Percentiles rank a stretch among this genome's conserved stretches.
These are phyloP conservation scores for Colletotrichum sp. DNA, from an alignment of 2,329 filamentous ascomycete genomes.

Conservation along the genomic window DNA sequence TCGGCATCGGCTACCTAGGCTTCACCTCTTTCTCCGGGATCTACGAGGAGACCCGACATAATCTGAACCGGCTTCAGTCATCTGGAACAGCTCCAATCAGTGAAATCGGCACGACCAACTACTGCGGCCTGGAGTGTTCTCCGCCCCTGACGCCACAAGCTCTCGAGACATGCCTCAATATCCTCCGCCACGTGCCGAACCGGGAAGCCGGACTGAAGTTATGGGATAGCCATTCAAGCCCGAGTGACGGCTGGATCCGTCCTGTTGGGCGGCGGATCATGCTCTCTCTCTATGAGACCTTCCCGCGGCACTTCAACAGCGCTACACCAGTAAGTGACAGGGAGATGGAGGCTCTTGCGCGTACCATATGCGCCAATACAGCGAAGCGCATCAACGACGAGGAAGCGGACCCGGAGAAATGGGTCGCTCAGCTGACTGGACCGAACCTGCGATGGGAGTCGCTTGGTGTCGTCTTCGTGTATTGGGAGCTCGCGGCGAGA, in stretches of 20 bases:
- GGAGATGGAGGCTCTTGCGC: slow-evolving; percentile 40
- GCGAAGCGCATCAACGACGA: slow-evolving; percentile 38
- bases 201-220: slow-evolving; percentile 24
- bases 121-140: slow-evolving; percentile 4
- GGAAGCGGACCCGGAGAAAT: slow-evolving; percentile 36
- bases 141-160: slow-evolving; percentile 10
- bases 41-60: slow-evolving; percentile 46
- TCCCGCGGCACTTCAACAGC: slow-evolving; percentile 23
- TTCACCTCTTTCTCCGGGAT: slow-evolving; percentile 48
- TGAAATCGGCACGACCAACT: slow-evolving; percentile 2
- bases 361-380: slow-evolving; percentile 41
- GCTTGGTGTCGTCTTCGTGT: slow-evolving; percentile 40
- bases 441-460: slow-evolving; percentile 47
- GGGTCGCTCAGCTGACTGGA: slow-evolving; percentile 43
- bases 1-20: slow-evolving; percentile 45
- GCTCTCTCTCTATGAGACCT: slow-evolving; percentile 34
- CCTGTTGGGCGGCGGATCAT: slow-evolving; percentile 32
- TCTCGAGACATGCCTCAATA: slow-evolving; percentile 40
- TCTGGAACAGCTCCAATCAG: background rate
- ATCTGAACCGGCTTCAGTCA: slow-evolving; percentile 36
- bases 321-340: slow-evolving; percentile 27
- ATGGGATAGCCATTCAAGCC: slow-evolving; percentile 24
- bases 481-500: slow-evolving; percentile 21
- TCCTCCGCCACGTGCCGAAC: slow-evolving; percentile 41
- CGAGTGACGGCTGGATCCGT: slow-evolving; percentile 36